These are phyloP conservation scores for Paecilomyces sp. DNA, from an alignment of 2,329 filamentous ascomycete genomes.

Conservation along the genomic window DNA sequence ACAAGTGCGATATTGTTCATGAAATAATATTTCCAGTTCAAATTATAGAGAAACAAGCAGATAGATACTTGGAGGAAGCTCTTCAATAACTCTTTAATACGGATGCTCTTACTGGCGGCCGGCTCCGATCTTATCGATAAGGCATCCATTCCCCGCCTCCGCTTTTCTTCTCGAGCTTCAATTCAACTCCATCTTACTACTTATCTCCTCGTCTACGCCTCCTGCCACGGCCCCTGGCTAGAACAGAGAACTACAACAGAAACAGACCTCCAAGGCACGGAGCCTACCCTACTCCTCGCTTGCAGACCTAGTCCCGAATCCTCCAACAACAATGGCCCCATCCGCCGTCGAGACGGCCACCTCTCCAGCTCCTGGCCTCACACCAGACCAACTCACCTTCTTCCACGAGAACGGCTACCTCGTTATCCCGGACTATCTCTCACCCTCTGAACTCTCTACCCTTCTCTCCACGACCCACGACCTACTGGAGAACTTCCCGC, in stretches of 20 bases:
- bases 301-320: background rate
- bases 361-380: conserved; percentile 48
- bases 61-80: background rate
- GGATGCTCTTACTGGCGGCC: background rate
- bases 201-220: background rate
- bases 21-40: too few relatives aligned
- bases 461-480: conserved; percentile 68
- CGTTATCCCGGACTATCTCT: conserved; percentile 71
- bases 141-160: background rate
- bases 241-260: background rate
- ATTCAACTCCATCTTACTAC: background rate
- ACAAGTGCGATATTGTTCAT: too few relatives aligned
- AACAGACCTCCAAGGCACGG: background rate
- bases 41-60: background rate
- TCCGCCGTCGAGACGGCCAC: background rate
- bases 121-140: background rate
- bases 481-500: conserved; percentile 67
- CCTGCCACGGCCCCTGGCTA: background rate
- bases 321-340: background rate
- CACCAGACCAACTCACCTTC: conserved; percentile 59
- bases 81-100: background rate
- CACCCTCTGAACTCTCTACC: conserved; percentile 54
- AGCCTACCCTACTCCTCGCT: background rate
- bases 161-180: background rate
- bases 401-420: conserved; percentile 87